Evolutionary conservation across 768 basidiomycete species (phyloP).

Genomic region (Amanita exitialis): DNA sequence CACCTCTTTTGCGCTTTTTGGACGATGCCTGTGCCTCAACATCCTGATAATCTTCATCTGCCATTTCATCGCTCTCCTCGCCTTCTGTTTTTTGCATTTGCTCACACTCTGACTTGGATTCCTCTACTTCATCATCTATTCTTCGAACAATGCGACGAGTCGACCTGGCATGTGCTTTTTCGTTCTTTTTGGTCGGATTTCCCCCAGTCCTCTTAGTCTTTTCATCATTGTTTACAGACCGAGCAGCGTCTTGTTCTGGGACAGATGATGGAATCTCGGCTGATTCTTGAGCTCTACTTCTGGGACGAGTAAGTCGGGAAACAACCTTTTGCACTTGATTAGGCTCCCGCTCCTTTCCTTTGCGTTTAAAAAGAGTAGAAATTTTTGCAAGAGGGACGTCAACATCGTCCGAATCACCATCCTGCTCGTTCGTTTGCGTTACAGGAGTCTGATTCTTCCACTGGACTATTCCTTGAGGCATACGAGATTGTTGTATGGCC

Average conservation of each 20-base stretch:
- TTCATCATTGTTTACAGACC: background rate
- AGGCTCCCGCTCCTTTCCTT: background rate
- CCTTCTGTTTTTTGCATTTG: constrained; percentile 6
- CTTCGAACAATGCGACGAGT: background rate
- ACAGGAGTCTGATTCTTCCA: constrained; percentile 3
- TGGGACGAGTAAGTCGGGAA: background rate
- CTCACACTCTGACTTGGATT: constrained; percentile 15
- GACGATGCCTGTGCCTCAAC: constrained; percentile 18
- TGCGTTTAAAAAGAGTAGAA: background rate
- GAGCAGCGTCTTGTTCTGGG: constrained; percentile 38
- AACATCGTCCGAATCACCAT: constrained; percentile 24
- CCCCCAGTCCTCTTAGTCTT: constrained; percentile 3
- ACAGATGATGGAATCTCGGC: constrained; percentile 47
- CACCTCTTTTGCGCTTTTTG: constrained; percentile 36
- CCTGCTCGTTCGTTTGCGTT: constrained; percentile 3
- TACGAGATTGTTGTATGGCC: background rate
- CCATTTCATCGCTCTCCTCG: constrained; percentile 31
- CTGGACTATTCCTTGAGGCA: background rate
- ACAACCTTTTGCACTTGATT: background rate
- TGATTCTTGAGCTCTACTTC: constrained; percentile 22
- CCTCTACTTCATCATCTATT: constrained; percentile 9
- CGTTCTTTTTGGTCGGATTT: background rate
- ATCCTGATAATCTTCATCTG: constrained; percentile 31
- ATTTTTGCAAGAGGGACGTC: constrained; percentile 33
- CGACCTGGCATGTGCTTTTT: background rate